Conservation (phyloP, 768 basidiomycete genomes). For the Mycena rebaudengoi region DNA sequence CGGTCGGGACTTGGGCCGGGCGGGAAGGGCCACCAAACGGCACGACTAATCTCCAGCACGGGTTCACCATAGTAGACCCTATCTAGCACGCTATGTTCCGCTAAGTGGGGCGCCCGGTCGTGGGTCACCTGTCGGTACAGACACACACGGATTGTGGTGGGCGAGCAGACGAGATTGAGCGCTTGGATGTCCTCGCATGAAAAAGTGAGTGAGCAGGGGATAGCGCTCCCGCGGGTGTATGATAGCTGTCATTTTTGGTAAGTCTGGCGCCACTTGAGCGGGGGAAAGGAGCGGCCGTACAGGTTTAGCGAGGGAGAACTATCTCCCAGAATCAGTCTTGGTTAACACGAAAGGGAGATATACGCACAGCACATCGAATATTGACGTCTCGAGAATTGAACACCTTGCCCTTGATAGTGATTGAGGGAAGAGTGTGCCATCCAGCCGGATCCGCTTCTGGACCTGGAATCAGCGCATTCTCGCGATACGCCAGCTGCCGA, state of each 20-base stretch:
- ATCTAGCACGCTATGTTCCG: neutral
- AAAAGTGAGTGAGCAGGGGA: slow-evolving; percentile 22
- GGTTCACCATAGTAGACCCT: neutral
- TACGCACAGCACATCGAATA: slow-evolving; percentile 39
- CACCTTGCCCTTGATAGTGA: slow-evolving; percentile 29
- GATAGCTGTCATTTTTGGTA: slow-evolving; percentile 15
- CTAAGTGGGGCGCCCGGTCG: neutral
- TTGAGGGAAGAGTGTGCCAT: slow-evolving; percentile 39
- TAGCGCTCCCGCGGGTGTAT: slow-evolving; percentile 25
- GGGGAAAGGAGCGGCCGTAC: slow-evolving; percentile 30
- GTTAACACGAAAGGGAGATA: neutral
- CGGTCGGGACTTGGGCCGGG: slow-evolving; percentile 7
- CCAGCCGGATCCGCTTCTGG: slow-evolving; percentile 46
- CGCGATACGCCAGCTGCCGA: slow-evolving; percentile 45
- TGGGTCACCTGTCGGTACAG: slow-evolving; percentile 19
- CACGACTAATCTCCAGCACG: slow-evolving; percentile 19
- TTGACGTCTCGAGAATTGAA: slow-evolving; percentile 32
- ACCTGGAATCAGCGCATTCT: slow-evolving; percentile 36
- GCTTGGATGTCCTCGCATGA: slow-evolving; percentile 21
- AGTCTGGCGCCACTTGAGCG: neutral
- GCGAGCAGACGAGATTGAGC: slow-evolving; percentile 22
- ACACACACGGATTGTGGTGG: slow-evolving; percentile 16
- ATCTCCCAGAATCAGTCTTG: neutral
- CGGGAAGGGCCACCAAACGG: slow-evolving; percentile 26
- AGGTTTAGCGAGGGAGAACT: slow-evolving; percentile 48